Conservation (phyloP, 1,284 basidiomycete species). For the Garcileccinum viscosum region DNA sequence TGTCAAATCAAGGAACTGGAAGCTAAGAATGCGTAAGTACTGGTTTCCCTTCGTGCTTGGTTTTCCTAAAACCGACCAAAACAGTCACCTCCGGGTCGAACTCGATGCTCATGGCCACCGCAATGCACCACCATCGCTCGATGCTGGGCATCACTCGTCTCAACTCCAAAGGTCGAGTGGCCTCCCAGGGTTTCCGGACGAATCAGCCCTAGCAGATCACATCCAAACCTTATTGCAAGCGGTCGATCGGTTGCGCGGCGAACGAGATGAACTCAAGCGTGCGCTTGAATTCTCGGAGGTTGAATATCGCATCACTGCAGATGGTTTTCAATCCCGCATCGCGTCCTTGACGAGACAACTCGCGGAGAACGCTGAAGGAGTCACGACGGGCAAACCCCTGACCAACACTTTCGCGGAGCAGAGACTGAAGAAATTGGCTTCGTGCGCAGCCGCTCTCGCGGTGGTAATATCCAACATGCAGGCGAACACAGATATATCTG, state of each 20-base stretch:
- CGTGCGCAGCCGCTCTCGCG: constrained; percentile 39
- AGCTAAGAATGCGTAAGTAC: constrained; percentile 27
- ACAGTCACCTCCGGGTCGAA: constrained; percentile 30
- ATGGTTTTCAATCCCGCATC: constrained; percentile 55
- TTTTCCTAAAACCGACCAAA: constrained; percentile 6
- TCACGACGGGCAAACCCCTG: not conserved
- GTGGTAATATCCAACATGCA: constrained; percentile 47
- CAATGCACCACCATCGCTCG: constrained; percentile 4
- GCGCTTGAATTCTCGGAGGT: constrained; percentile 73
- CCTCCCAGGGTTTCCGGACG: constrained; percentile 30
- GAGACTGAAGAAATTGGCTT: constrained; percentile 40
- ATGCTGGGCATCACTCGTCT: constrained; percentile 4
- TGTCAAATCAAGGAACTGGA: constrained; percentile 31
- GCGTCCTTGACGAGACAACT: constrained; percentile 37
- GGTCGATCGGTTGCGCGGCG: constrained; percentile 69
- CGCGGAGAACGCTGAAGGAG: constrained; percentile 4
- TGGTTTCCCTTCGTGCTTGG: not conserved
- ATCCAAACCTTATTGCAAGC: constrained; percentile 65
- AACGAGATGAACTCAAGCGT: constrained; percentile 72
- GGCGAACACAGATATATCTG: constrained; percentile 34
- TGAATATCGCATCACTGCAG: constrained; percentile 73
- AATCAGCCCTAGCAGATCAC: constrained; percentile 43
- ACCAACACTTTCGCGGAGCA: not conserved
- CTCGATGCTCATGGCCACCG: constrained; percentile 15
- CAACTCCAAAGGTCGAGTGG: constrained; percentile 3